Conservation (phyloP, 1,139 yeast species). For the Taphrina populina region DNA sequence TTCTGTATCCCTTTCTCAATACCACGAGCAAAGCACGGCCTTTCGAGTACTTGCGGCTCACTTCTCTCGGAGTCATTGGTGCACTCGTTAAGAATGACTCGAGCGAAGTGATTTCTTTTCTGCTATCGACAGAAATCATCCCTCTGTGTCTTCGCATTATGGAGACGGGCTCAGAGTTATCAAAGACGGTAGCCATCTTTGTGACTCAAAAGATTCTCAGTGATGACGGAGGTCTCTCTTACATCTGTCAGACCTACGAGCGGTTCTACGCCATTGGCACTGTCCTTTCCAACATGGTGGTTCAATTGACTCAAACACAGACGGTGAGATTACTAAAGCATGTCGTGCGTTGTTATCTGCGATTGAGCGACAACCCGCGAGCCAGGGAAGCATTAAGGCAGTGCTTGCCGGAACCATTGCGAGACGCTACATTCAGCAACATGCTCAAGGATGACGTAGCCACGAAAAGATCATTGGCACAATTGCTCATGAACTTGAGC, state of each 20-base stretch:
- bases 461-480: conserved; percentile 83
- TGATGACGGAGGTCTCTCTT: conserved; percentile 86
- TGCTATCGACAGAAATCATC: conserved; percentile 89
- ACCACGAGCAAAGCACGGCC: conserved; percentile 90
- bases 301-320: conserved; percentile 66
- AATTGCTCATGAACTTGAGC: conserved; percentile 68
- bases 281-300: conserved; percentile 84
- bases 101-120: conserved; percentile 86
- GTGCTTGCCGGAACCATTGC: conserved; percentile 79
- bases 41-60: conserved; percentile 85
- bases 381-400: conserved; percentile 85
- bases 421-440: conserved; percentile 83
- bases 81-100: conserved; percentile 95
- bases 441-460: conserved; percentile 83
- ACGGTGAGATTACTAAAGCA: conserved; percentile 87
- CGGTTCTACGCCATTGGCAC: conserved; percentile 91
- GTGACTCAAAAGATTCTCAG: conserved; percentile 87
- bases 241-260: conserved; percentile 92
- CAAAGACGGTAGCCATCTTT: conserved; percentile 94
- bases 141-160: conserved; percentile 90
- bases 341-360: conserved; percentile 87
- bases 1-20: conserved; percentile 86
- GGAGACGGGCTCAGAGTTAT: conserved; percentile 91
- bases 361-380: conserved; percentile 84
- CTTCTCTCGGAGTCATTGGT: conserved; percentile 94